These are phyloP conservation scores for Phlyctochytrium arcticum DNA, from an alignment of 192 early-diverging fungal genomes.

Conservation along the genomic window DNA sequence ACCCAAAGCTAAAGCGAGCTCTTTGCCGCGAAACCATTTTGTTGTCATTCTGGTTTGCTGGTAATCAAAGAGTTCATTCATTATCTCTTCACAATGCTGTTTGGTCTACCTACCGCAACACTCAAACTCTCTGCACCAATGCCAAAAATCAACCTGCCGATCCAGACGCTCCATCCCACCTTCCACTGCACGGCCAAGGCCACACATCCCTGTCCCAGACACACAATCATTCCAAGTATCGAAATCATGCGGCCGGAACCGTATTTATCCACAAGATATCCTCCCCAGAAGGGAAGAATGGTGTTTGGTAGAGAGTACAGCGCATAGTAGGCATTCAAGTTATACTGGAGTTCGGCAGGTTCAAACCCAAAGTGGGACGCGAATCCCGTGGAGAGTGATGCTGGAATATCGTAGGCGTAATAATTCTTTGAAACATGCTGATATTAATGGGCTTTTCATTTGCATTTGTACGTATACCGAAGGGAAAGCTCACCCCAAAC, in stretches of 20 bases:
- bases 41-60: constrained; percentile 48
- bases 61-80: too few species aligned
- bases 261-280: constrained; percentile 42
- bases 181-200: constrained; percentile 37
- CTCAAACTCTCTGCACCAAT: constrained; percentile 47
- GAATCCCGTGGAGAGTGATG: constrained; percentile 36
- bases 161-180: constrained; percentile 24
- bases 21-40: constrained; percentile 51
- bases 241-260: constrained; percentile 39
- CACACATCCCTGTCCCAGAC: constrained; percentile 46
- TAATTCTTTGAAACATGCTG: constrained; percentile 8
- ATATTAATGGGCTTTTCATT: not conserved
- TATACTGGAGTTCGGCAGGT: constrained; percentile 36
- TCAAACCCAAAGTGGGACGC: constrained; percentile 23
- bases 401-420: constrained; percentile 45
- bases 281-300: constrained; percentile 54
- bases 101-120: constrained; percentile 35
- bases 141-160: constrained; percentile 55
- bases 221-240: constrained; percentile 31
- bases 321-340: constrained; percentile 46
- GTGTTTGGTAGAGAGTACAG: constrained; percentile 62
- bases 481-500: constrained; percentile 22
- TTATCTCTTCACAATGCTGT: too few species aligned
- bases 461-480: not conserved
- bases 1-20: constrained; percentile 56